phyloP scores from a whole-genome alignment of 768 basidiomycete species.

The Tulasnella sp. region DNA sequence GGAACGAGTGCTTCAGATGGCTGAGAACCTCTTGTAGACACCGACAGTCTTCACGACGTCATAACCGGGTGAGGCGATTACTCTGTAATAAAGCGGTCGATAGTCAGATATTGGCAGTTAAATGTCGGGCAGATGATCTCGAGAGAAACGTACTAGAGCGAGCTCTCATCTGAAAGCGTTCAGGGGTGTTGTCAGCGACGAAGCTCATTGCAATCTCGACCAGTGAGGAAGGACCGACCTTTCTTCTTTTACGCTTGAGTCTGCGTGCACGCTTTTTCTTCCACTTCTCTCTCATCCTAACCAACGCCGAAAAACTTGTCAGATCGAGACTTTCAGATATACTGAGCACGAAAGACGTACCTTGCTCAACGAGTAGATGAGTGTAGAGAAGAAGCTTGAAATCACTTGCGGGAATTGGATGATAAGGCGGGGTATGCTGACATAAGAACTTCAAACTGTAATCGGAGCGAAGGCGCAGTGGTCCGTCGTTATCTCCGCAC shows the following conservation, averaged over 20 bases:
- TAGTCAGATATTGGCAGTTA: background rate
- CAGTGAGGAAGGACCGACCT: background rate
- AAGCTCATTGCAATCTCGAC: background rate
- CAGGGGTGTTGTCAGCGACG: background rate
- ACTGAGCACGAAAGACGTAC: background rate
- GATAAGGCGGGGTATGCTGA: background rate
- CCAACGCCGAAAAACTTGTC: background rate
- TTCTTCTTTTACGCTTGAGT: slow-evolving; percentile 13
- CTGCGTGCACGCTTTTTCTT: slow-evolving; percentile 15
- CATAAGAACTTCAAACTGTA: background rate
- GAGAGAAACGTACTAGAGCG: slow-evolving; percentile 6
- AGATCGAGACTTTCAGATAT: background rate
- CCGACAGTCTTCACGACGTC: slow-evolving; percentile 4
- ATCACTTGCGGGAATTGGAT: background rate
- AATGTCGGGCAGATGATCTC: background rate
- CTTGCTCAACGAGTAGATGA: background rate
- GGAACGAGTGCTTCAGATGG: background rate
- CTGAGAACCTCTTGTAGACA: background rate
- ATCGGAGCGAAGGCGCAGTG: background rate
- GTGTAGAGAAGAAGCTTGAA: background rate
- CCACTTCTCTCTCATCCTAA: slow-evolving; percentile 15
- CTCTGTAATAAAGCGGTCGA: background rate
- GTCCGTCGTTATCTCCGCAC: background rate
- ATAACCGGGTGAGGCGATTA: slow-evolving; percentile 4
- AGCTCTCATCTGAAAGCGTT: slow-evolving; percentile 11